Base-by-base conservation (phyloP, 345 rosid species). In the Nephelium lappaceum region DNA sequence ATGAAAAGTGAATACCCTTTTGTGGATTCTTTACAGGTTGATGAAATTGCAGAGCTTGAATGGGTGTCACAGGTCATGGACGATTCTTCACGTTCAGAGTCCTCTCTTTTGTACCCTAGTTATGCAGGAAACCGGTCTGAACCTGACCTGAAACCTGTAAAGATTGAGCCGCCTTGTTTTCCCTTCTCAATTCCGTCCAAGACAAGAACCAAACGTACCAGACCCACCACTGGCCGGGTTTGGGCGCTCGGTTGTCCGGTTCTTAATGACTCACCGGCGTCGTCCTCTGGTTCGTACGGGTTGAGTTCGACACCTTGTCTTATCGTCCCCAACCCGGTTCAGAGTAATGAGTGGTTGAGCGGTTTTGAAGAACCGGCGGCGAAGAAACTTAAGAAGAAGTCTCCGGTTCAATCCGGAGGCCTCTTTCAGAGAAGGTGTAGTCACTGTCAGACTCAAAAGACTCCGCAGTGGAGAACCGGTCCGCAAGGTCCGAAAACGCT, bases 401-500 rank as follows among this genome's bases (percentile, higher is more conserved):
- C 69, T 27, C 74, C 78, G 67, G 81, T 31, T 69, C 80, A 72
- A 55, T 14, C 73, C 31, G 83, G 82, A 24, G 82, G 71, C 6
- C 14, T 58, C 39, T 75, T 83, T 57, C 89, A 82, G 63, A 71
- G 92, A 27, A 72, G 87, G 67, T 89, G 92, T 27, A 87, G 87
- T 49, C 92, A 89, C 62, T 89, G 92, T 67, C 87, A 81, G 64
- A 88, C 84, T 9, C 89, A 87, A 61, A 87, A 89, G 83, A 87
- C 92, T 45, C 92, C 92, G 0, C 92, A 89, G 75, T 89, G 92
- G 92, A 80, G 92, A 83, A 78, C 88, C 83, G 92, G 92, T 36
- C 92, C 92, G 0, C 84, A 76, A 0, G 92, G 92, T 14, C 75
- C 92, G 15, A 89, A 89, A 68, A 89, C 92, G 4, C 83, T 89